Conservation (phyloP, 2,329 filamentous ascomycete genomes). For the Blastomyces parvus region DNA sequence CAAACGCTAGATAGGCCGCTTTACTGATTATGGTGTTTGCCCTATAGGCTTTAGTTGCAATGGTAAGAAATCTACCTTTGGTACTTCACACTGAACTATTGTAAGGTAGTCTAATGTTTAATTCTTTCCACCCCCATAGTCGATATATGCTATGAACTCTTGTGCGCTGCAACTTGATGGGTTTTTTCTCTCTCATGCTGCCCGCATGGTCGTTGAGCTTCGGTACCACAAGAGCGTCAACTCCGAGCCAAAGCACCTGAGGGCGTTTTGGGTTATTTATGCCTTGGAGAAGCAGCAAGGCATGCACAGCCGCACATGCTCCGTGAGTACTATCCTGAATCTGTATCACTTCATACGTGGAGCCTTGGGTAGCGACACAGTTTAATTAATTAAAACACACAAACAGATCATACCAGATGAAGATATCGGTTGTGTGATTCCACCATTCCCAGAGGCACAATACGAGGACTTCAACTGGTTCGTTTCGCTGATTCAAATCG, state of each 20-base stretch:
- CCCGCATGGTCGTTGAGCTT: background rate
- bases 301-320: slow-evolving; percentile 1
- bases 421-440: slow-evolving; percentile 1
- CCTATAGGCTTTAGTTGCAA: background rate
- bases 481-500: background rate
- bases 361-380: background rate
- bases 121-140: background rate
- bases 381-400: background rate
- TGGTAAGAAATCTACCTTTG: background rate
- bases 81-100: background rate
- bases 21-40: background rate
- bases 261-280: slow-evolving; percentile 3
- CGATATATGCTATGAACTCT: background rate
- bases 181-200: background rate
- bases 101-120: background rate
- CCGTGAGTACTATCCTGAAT: background rate
- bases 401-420: slow-evolving; percentile 4
- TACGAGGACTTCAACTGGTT: slow-evolving; percentile 3
- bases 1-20: background rate
- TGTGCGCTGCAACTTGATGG: background rate
- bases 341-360: background rate
- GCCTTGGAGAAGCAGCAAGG: background rate
- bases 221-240: background rate
- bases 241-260: background rate
- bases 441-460: slow-evolving; percentile 3